Evolutionary conservation across 2,329 filamentous ascomycete species (phyloP).

Genomic region (Sporothrix schenckii): DNA sequence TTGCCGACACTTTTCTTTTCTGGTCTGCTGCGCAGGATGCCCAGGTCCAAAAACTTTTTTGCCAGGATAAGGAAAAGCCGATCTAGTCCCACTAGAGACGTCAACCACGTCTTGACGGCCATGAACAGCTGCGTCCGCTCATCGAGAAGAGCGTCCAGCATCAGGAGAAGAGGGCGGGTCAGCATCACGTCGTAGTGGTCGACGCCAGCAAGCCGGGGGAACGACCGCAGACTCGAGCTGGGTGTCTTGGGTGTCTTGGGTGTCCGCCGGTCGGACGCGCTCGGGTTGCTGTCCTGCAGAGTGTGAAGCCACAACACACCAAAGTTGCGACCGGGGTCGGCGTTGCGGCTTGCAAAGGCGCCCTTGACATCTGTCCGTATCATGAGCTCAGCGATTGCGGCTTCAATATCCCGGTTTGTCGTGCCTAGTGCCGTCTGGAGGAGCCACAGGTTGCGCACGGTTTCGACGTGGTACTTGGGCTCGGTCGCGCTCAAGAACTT

Average conservation of each 20-base stretch:
- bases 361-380: conserved; percentile 56
- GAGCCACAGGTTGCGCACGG: conserved; percentile 82
- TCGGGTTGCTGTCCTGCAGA: conserved; percentile 58
- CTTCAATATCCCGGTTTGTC: conserved; percentile 75
- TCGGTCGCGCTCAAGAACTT: conserved; percentile 75
- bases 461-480: conserved; percentile 93
- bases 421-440: conserved; percentile 72
- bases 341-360: conserved; percentile 52
- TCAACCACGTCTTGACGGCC: conserved; percentile 79
- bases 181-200: conserved; percentile 74
- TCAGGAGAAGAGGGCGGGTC: conserved; percentile 76
- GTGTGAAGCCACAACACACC: conserved; percentile 81
- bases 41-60: conserved; percentile 58
- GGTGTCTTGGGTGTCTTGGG: conserved; percentile 54
- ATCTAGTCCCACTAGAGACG: conserved; percentile 64
- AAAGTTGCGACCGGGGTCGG: conserved; percentile 70
- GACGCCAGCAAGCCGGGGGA: conserved; percentile 55
- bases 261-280: conserved; percentile 52
- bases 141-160: conserved; percentile 76
- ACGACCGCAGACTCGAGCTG: conserved; percentile 43
- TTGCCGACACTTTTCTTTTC: not conserved
- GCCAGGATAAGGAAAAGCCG: conserved; percentile 65
- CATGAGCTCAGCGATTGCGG: conserved; percentile 71
- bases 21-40: conserved; percentile 50
- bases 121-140: conserved; percentile 74